A percentile compares a stretch with the other conserved stretches of the same genome.
Conservation (phyloP, 2,329 filamentous ascomycete species). For the Aspergillus piperis region DNA sequence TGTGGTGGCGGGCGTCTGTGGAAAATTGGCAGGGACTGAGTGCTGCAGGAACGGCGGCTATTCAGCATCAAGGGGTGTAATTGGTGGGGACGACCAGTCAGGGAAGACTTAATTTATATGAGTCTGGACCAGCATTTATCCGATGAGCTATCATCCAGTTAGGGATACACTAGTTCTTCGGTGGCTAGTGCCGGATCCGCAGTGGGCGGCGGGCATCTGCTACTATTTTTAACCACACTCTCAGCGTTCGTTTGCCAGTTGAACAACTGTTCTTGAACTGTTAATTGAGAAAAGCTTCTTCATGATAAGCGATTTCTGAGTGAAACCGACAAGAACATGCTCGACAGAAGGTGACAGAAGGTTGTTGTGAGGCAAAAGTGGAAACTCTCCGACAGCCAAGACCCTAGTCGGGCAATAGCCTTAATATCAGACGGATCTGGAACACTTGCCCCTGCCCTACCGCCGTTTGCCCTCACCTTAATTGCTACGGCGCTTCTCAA, state of each 20-base stretch:
- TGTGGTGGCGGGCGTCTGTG: neutral
- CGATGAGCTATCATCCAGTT: neutral
- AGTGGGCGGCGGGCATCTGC: neutral
- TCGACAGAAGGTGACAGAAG: neutral
- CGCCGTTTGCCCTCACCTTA: constrained; percentile 7
- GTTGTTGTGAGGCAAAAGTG: neutral
- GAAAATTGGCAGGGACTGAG: neutral
- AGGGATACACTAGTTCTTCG: too few species aligned
- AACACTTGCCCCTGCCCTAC: constrained; percentile 10
- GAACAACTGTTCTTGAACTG: neutral
- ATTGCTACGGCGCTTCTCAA: constrained; percentile 7
- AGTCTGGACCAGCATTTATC: neutral
- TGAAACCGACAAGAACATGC: neutral
- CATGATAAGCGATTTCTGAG: neutral
- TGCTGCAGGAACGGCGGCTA: neutral
- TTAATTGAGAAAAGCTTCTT: neutral
- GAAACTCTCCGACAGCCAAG: constrained; percentile 5
- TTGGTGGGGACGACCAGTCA: neutral
- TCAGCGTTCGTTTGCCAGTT: neutral
- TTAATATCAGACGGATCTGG: constrained; percentile 1
- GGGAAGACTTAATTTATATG: neutral
- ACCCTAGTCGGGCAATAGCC: constrained; percentile 1
- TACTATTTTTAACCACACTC: neutral
- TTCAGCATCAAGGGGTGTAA: neutral
- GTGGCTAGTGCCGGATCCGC: neutral